Conservation (phyloP, 306 rosid genomes). For the Bauhinia variegata region DNA sequence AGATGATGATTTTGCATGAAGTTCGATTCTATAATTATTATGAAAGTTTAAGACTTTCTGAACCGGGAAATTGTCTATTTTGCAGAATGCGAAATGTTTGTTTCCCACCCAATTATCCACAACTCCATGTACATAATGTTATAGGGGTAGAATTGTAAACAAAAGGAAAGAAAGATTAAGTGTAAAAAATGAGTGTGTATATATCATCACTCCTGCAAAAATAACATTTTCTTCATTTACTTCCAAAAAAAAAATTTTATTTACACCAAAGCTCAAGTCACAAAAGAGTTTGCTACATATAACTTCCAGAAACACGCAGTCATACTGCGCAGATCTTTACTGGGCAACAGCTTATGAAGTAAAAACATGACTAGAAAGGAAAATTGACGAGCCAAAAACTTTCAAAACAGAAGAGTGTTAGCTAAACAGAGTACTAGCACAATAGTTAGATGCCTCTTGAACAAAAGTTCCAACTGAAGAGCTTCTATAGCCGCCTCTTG, state of each 20-base stretch:
- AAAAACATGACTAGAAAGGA: not conserved
- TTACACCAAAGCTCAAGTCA: slow-evolving; percentile 39
- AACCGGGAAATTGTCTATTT: slow-evolving; percentile 17
- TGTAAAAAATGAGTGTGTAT: no score
- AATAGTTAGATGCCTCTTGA: slow-evolving; percentile 33
- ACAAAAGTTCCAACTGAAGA: slow-evolving; percentile 8
- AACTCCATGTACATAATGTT: no score
- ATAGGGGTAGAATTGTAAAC: no score
- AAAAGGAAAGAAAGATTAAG: no score
- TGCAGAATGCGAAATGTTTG: no score
- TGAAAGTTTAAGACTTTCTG: not conserved
- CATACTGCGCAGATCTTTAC: not conserved
- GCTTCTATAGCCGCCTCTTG: slow-evolving; percentile 39
- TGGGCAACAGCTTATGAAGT: not conserved
- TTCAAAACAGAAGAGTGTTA: not conserved
- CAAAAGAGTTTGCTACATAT: slow-evolving; percentile 20
- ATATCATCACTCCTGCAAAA: no score
- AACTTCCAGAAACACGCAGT: slow-evolving; percentile 8
- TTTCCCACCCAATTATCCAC: no score
- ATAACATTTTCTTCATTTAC: not conserved
- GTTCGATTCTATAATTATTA: no score
- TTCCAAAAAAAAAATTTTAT: slow-evolving; percentile 16
- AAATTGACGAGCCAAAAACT: not conserved
- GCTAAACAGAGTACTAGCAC: slow-evolving; percentile 42
- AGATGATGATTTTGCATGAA: no score